phyloP scores from a whole-genome alignment of 306 rosid genomes.

The Cucurbita ficifolia region DNA sequence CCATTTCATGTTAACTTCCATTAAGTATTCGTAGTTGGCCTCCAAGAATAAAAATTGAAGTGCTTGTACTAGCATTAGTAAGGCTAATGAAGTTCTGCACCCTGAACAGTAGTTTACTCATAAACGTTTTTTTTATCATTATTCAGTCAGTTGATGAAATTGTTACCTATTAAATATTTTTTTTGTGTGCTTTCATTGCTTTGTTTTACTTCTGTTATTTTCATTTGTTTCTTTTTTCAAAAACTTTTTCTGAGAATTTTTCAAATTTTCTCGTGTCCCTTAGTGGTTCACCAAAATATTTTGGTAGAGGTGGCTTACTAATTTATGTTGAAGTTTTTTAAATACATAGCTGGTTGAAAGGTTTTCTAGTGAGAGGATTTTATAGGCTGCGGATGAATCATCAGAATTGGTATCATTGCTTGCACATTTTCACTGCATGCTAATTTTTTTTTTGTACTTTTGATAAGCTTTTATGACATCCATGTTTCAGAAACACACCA shows the following conservation, averaged over 20 bases:
- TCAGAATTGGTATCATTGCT: neutral
- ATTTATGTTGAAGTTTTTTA: neutral
- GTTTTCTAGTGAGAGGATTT: neutral
- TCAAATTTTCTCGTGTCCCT: neutral
- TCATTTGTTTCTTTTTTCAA: neutral
- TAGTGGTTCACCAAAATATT: neutral
- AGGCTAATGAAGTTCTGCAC: neutral
- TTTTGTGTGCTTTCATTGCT: neutral
- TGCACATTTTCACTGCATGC: neutral
- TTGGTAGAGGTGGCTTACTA: neutral
- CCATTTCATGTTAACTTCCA: neutral
- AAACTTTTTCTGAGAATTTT: neutral
- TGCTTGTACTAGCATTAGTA: neutral
- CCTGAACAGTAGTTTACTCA: neutral
- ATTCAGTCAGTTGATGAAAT: neutral
- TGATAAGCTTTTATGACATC: neutral
- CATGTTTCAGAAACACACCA: slow-evolving; percentile 45
- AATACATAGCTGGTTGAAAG: neutral
- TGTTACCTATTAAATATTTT: neutral
- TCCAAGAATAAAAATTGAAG: neutral
- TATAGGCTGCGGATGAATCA: neutral
- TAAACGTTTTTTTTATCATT: neutral
- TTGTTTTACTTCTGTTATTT: neutral
- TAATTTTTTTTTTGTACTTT: neutral
- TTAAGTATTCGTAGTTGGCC: neutral